Evolutionary conservation across 148 eudicot species (phyloP).

Genomic region (Vaccinium corymbosum): DNA sequence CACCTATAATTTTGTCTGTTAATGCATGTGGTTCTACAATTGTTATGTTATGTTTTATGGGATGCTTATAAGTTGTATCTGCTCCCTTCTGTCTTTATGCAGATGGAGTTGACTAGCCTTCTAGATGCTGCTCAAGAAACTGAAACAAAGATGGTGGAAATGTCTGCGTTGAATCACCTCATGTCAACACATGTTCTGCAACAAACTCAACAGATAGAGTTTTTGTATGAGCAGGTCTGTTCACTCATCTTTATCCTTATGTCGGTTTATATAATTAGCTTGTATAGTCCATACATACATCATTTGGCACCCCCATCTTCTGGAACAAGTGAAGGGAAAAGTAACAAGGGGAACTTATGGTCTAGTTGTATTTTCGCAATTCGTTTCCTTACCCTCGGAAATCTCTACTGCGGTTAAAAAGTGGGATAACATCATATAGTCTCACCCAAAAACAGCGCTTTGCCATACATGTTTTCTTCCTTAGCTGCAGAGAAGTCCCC

Average conservation of each 20-base stretch:
- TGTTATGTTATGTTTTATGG: slow-evolving; percentile 2
- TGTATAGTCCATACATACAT: not conserved
- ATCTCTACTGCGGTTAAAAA: not conserved
- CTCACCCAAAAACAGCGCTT: not conserved
- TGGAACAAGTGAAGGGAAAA: not conserved
- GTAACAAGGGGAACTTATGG: not conserved
- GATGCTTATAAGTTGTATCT: not conserved
- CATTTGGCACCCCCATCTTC: not conserved
- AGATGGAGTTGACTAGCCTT: slow-evolving; percentile 76
- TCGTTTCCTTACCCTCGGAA: not conserved
- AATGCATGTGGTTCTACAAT: slow-evolving; percentile 2
- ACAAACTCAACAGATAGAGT: slow-evolving; percentile 88
- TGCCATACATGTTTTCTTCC: not conserved
- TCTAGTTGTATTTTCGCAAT: not conserved
- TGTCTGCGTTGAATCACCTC: slow-evolving; percentile 95
- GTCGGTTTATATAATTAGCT: not conserved
- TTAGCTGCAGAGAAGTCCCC: not conserved
- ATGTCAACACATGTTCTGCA: slow-evolving; percentile 96
- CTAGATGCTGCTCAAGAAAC: slow-evolving; percentile 90
- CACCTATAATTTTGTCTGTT: not conserved
- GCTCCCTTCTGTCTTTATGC: slow-evolving; percentile 15
- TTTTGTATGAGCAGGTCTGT: slow-evolving; percentile 84
- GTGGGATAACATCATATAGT: not conserved
- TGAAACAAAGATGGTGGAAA: slow-evolving; percentile 93
- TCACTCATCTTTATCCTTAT: not conserved